Evolutionary conservation across 441 rosid species (phyloP), one percentile per base, ranked within the genome.

Genomic region (Theobroma grandiflorum): DNA sequence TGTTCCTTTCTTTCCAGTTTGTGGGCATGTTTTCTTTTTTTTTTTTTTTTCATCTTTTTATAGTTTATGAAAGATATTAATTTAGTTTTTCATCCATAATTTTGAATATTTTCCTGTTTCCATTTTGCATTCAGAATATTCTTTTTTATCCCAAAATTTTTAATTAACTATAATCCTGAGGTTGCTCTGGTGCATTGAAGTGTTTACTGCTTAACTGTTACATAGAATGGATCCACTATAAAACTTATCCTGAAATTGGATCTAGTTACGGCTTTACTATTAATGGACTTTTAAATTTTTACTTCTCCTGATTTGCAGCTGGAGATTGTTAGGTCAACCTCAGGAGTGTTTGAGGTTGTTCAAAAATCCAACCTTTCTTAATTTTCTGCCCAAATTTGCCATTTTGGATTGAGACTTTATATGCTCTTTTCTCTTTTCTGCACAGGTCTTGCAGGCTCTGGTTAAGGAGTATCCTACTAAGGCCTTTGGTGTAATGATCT

Each of bases 251-350:
- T 65, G 6, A 65, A 40, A 37, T 8, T 37, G 12, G 38, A n/a
- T 40, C 55, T 68, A 42, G 10, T 53, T 55, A 1, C 8, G 43
- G 2, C 9, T 49, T 31, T 14, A 8, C 11, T 49, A 15, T 1
- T 20, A 20, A n/a, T 52, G 43, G n/a, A 35, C 20, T 37, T 69
- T n/a, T 49, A 3, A n/a, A 14, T 6, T 0, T 37, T 14, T 40
- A 43, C 69, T 76, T 74, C 57, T 43, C 10, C 71, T 74, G 72
- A 78, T 72, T 6, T 87, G 84, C 80, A 88, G 94, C 74, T 91
- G 83, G 92, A 91, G 84, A 87, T 88, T 78, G 90, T 88, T 57
- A 75, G 83, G 80, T 87, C 92, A 42, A 87, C 94, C 31, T 90
- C 90, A 73, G 86, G 89, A 73, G 92, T 87, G 65, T 87, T 88